Evolutionary conservation across 176 grass and related monocot genomes (phyloP).

Genomic region (Musa troglodytarum): DNA sequence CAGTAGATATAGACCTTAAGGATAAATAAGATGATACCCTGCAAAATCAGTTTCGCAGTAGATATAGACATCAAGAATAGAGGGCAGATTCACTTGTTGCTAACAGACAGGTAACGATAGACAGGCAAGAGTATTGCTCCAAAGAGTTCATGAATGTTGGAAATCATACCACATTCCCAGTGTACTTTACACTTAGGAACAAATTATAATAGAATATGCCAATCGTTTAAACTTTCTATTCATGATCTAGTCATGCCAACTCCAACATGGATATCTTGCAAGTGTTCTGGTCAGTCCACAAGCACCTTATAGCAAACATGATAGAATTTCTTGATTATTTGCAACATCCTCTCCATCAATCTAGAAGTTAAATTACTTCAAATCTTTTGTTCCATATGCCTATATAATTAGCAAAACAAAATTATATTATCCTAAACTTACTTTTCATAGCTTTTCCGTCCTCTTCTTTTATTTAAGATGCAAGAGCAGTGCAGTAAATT

Average conservation of each 20-base stretch:
- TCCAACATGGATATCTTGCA: no score
- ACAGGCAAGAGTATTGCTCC: no score
- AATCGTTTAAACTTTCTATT: no score
- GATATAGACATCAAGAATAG: not conserved
- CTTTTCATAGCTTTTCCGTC: not conserved
- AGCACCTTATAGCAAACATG: no score
- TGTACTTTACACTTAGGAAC: no score
- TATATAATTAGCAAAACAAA: not conserved
- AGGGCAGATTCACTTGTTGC: not conserved
- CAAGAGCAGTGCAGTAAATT: not conserved
- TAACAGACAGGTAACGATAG: not conserved
- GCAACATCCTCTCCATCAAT: not conserved
- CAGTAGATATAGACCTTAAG: not conserved
- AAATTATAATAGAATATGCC: no score
- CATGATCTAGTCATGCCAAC: no score
- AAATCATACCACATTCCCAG: no score
- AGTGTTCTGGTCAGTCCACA: no score
- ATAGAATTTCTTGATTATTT: not conserved
- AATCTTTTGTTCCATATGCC: not conserved
- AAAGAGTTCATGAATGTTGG: no score
- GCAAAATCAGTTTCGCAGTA: not conserved
- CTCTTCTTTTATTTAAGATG: not conserved
- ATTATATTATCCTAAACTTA: not conserved
- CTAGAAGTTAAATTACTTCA: not conserved
- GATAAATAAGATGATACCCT: not conserved